These are phyloP conservation scores for Paraglomus occultum DNA, from an alignment of 192 early-diverging fungal species.

Conservation along the genomic window DNA sequence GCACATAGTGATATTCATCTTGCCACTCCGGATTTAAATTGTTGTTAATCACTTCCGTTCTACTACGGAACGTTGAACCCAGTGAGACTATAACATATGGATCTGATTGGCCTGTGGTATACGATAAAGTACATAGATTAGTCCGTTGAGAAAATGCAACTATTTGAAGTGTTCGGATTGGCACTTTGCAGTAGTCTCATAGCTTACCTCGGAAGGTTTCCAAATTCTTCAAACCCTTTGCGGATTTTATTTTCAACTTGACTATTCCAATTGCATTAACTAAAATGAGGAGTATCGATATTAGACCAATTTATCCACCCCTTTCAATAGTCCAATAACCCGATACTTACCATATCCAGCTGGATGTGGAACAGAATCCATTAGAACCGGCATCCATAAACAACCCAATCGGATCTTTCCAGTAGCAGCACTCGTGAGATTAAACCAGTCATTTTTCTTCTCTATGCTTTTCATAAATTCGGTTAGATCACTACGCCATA, in stretches of 20 bases:
- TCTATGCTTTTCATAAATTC: slow-evolving; percentile 29
- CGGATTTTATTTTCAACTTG: slow-evolving; percentile 74
- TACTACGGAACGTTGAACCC: slow-evolving; percentile 53
- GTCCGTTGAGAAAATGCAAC: background rate
- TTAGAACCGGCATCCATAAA: slow-evolving; percentile 71
- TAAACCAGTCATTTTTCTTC: slow-evolving; percentile 36
- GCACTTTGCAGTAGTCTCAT: slow-evolving; percentile 7
- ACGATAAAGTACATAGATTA: slow-evolving; percentile 26
- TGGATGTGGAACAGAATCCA: slow-evolving; percentile 43
- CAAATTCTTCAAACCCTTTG: slow-evolving; percentile 76
- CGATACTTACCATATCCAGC: slow-evolving; percentile 34
- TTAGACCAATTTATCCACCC: slow-evolving; percentile 71
- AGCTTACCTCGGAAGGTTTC: slow-evolving; percentile 41
- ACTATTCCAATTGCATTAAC: slow-evolving; percentile 78
- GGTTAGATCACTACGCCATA: background rate
- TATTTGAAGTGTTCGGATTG: background rate
- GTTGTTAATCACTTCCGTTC: slow-evolving; percentile 69
- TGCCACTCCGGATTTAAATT: slow-evolving; percentile 76
- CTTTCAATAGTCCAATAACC: slow-evolving; percentile 46
- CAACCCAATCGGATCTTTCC: slow-evolving; percentile 35
- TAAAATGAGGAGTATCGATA: slow-evolving; percentile 11
- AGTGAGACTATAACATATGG: slow-evolving; percentile 73
- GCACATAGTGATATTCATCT: slow-evolving; percentile 74
- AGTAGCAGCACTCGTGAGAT: slow-evolving; percentile 11
- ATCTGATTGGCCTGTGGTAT: slow-evolving; percentile 65